Evolutionary conservation across 768 basidiomycete genomes (phyloP), one percentile per base, ranked within the genome.

Genomic region (Thelephora ganbajun): DNA sequence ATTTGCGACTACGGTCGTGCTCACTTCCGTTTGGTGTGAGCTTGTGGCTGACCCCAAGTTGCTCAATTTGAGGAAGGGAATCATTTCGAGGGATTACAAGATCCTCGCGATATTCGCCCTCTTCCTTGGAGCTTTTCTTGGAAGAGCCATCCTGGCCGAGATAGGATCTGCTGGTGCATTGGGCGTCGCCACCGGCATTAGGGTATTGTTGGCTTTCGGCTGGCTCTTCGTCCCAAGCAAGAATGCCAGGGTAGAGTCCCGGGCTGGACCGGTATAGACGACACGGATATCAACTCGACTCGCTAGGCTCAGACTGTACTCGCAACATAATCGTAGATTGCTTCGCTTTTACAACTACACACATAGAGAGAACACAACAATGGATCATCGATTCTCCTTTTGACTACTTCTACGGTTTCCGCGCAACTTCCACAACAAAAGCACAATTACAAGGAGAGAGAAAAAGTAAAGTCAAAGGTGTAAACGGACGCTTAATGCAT

Each of bases 11-110:
- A 83, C 59, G 79, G 85, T 89, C 53, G 85, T 90, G 39, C 69
- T 92, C 9, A 92, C 89, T 13, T 86, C 84, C 14, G 74, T 89
- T 48, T 92, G 87, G 87, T 86, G 88, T 54, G 89, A 92, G 56
- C 74, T 92, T 43, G 73, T 85, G 72, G 79, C 80, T 44, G 86
- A 89, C 60, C 88, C 88, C 0, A 63, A 74, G 43, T 73, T 93
- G 18, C 83, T 91, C 69, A 56, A 69, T 20, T 48, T 74, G 42
- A 69, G 70, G 35, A 66, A 72, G 44, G 64, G 63, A 45, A 71
- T 83, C 51, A 59, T 59, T 7, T 69, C 79, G 1, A 78, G 86
- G 43, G 86, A 91, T 59, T 78, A 85, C 63, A 79, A 80, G 58
- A 57, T 78, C 41, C 67, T 84, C 55, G 86, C 78, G 2, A 77